Evolutionary conservation across 2,329 filamentous ascomycete genomes (phyloP), one percentile per base, ranked within the genome.

Genomic region (Dothideomycetidae sp.): DNA sequence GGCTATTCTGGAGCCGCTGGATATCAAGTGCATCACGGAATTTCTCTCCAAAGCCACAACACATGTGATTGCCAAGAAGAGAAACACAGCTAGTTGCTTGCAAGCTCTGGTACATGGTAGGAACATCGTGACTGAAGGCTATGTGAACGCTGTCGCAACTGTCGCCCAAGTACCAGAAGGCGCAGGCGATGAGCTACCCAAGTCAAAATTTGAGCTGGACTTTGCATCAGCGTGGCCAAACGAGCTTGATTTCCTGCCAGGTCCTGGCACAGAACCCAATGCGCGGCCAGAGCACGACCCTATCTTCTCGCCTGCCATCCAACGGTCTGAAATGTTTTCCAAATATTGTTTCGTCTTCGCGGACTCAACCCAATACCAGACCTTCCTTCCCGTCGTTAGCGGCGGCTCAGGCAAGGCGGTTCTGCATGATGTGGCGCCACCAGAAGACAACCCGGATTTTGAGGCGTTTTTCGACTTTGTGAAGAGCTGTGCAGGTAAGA

Each of bases 311-410:
- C 88, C 90, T 0, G 73, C 88, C 44, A 46, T 64, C 0, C 58
- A 61, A 11, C 71, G 90, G 13, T 62, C 64, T 5, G 73, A 77
- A 17, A 66, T 98, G 1, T 96, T 98, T 47, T 73, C 81, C 9
- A 82, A 81, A 2, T 90, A 86, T 50, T 88, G 78, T 0, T 94
- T 96, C 51, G 67, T 98, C 3, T 93, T 96, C 50, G 78, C 86
- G 46, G 77, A 86, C 37, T 58, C 70, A 37, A 64, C 64, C 2
- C 88, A 96, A 54, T 84, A 77, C 54, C 73, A 82, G 5, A 83
- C 71, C 44, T 63, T 98, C 3, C 62, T 81, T 30, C 73, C 75
- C 0, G 75, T 79, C 0, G 78, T 98, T 43, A 78, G 76, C 0
- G 75, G 75, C 42, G 90, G 81, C 3, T 74, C 78, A 41, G 90